These are phyloP conservation scores for Rhododendron henanense DNA, from an alignment of 148 eudicot genomes.

Conservation along the genomic window DNA sequence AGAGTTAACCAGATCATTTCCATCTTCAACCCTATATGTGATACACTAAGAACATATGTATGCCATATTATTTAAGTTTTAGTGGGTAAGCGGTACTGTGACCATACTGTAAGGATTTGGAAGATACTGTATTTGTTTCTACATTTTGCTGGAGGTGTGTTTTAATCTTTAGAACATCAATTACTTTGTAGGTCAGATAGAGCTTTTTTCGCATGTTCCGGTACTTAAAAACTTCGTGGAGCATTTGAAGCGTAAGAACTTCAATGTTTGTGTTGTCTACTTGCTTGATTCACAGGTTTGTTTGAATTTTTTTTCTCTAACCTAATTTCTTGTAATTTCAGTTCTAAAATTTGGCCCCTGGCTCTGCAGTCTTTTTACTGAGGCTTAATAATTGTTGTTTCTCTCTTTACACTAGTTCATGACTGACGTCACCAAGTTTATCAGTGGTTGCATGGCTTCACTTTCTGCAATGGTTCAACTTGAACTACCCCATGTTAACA, in stretches of 20 bases:
- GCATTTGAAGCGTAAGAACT: conserved; percentile 75
- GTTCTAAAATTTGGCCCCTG: neutral
- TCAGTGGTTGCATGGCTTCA: conserved; percentile 94
- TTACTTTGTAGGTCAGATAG: conserved; percentile 65
- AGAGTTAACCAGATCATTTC: neutral
- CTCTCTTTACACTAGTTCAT: conserved; percentile 43
- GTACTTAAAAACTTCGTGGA: conserved; percentile 89
- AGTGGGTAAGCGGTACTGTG: neutral
- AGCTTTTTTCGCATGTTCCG: conserved; percentile 91
- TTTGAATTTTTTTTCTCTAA: neutral
- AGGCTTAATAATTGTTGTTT: neutral
- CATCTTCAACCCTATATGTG: neutral
- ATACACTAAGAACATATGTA: neutral
- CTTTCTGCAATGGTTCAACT: conserved; percentile 97
- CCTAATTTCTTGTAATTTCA: neutral
- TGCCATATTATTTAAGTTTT: neutral
- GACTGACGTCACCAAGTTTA: conserved; percentile 95
- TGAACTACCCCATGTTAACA: conserved; percentile 79
- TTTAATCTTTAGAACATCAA: neutral
- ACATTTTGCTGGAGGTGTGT: neutral
- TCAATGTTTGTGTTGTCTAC: conserved; percentile 88
- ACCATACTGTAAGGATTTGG: neutral
- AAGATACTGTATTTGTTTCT: neutral
- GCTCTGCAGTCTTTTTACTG: neutral
- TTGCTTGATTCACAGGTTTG: conserved; percentile 87